Evolutionary conservation across 257 asterid genomes (phyloP).

Genomic region (Capsicum baccatum): DNA sequence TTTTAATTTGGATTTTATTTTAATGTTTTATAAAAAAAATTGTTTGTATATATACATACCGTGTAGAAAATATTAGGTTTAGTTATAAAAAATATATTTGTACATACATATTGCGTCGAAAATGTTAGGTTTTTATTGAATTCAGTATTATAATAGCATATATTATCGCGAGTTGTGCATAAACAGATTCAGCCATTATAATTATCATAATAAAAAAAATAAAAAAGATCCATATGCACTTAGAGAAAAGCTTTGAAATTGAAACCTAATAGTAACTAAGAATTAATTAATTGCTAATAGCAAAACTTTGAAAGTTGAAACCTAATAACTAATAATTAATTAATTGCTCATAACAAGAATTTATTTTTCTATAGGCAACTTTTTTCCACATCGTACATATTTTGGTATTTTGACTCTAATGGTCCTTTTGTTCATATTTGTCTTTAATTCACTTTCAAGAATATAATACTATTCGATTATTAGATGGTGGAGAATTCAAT

Average conservation of each 20-base stretch:
- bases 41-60: no score
- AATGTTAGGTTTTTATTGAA: no score
- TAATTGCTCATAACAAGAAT: background rate
- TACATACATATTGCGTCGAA: no score
- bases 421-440: background rate
- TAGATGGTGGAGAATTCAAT: constrained; percentile 1
- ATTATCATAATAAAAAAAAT: background rate
- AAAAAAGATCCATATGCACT: background rate
- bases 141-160: no score
- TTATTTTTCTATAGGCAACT: background rate
- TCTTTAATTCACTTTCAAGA: constrained; percentile 7
- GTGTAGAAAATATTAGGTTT: background rate
- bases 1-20: background rate
- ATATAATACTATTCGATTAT: constrained; percentile 9
- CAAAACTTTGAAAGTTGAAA: background rate
- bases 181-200: background rate
- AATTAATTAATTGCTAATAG: background rate
- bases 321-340: background rate
- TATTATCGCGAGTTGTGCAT: no score
- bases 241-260: background rate
- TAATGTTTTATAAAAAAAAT: background rate
- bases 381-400: background rate
- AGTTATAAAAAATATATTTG: no score
- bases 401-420: background rate
- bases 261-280: background rate